Base-by-base conservation (phyloP, 371 early-diverging fungal species). In the Syncephalastrum monosporum region DNA sequence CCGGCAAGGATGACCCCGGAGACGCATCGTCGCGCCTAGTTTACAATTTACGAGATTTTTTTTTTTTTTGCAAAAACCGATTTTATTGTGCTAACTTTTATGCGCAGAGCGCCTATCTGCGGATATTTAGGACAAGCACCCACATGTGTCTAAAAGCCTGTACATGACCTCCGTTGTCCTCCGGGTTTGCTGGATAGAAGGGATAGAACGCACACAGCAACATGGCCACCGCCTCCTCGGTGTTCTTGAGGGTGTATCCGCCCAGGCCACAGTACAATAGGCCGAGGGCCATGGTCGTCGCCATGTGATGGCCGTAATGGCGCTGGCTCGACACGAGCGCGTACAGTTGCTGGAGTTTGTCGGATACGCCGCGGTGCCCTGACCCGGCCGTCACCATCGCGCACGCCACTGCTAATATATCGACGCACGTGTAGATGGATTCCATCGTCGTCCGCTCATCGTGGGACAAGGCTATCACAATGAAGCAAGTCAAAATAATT, bases 91-190 rank as follows among this genome's bases (percentile, higher is more conserved):
- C 21, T 21, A 21, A 21, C 21, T 29, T 7, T 29, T 7, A 29
- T 29, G 29, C 29, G 7, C 29, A 3, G 6, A 33, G 38, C 38
- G 38, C 38, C 38, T 33, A 62, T 69, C 90, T 89, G 25, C 95
- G 77, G 10, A 80, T 74, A 54, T 91, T 90, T 1, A 89, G 74
- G 12, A 94, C 94, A 42, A 95, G 61, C 0, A 84, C 85, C 97
- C 97, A 96, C 29, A 96, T 59, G 72, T 94, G 94, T 21, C 97
- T 75, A 67, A 93, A 85, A 0, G 86, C 85, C 64, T 95, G 95
- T 41, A 91, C 55, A 64, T 94, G 93, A 19, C 82, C 80, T 27
- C 81, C 68, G 59, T 95, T 92, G 65, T 94, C 93, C 8, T 63
- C 64, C 0, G 83, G 72, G 3, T 68, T 63, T n/a, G 64, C 72